Evolutionary conservation across 257 asterid species (phyloP), one percentile per base, ranked within the genome.

Genomic region (Scutellaria baicalensis): DNA sequence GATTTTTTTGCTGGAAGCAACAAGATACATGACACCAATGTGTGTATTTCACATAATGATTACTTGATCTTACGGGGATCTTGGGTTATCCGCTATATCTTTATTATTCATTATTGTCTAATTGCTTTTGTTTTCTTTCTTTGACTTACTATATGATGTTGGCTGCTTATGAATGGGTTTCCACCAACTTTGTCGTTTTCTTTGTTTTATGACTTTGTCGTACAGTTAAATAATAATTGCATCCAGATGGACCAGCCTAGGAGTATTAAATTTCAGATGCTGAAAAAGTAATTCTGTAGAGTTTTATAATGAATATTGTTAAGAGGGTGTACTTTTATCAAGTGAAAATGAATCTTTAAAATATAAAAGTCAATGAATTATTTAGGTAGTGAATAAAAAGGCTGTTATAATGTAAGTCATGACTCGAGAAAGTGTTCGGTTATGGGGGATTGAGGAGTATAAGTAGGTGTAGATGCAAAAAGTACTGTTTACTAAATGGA

Each of bases 181-280:
- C 36, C 66, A 35, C 45, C 31, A 71, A 55, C 10, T 63, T 61
- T 44, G 52, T 27, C 36, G 51, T 35, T 51, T 47, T 38, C 21
- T 23, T 27, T 42, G 36, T 77, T 76, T 27, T 23, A n/a, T 52
- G 21, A 47, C 39, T 59, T 64, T 44, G 31, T 45, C 54, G 42
- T 58, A 60, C 23, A 31, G 57, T 16, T 8, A 31, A 2, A 14
- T 31, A 36, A 6, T 17, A 36, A 16, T 17, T 48, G 44, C 60
- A 17, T 63, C 11, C 45, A 40, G 4, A 40, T 39, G 42, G 5
- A 27, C 20, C 54, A 9, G 12, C 40, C 31, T 11, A 20, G 33
- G 23, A 45, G 11, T 60, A 38, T 77, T 43, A 64, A 61, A 33
- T 35, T 66, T 66, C 54, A 55, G 68, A 69, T 68, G 72, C 55